These are phyloP conservation scores for Saprolegnia diclina DNA, from an alignment of 352 stramenopile genomes.

Conservation along the genomic window DNA sequence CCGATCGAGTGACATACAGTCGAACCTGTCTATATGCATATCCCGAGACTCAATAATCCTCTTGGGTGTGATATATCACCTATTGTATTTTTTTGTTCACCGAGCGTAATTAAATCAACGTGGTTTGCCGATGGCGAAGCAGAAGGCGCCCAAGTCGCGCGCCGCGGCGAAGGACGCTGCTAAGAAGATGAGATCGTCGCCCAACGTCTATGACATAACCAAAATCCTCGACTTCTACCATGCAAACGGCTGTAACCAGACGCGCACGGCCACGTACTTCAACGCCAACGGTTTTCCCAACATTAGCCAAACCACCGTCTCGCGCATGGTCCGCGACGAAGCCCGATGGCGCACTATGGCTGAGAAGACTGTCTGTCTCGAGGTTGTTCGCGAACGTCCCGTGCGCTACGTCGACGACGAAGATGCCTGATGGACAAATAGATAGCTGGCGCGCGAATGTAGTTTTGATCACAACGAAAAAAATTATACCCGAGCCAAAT, in stretches of 20 bases:
- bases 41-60: too few relatives aligned
- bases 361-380: neutral
- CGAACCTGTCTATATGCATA: too few relatives aligned
- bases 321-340: constrained; percentile 2
- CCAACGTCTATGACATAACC: neutral
- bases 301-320: neutral
- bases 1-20: too few relatives aligned
- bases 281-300: neutral
- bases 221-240: constrained; percentile 10
- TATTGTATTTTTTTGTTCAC: too few relatives aligned
- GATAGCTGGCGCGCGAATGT: too few relatives aligned
- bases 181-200: neutral
- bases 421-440: too few relatives aligned
- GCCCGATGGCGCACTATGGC: neutral
- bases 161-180: neutral
- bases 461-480: too few relatives aligned
- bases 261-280: neutral
- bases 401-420: too few relatives aligned
- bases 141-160: neutral
- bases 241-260: constrained; percentile 10
- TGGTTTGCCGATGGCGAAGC: too few relatives aligned
- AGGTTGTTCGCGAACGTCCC: neutral
- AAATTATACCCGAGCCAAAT: too few relatives aligned
- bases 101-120: too few relatives aligned
- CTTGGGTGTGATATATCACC: too few relatives aligned